A percentile compares a stretch with the other conserved stretches of the same genome.
Evolutionary conservation across 345 rosid genomes (phyloP).

Genomic region (Orychophragmus violaceus): DNA sequence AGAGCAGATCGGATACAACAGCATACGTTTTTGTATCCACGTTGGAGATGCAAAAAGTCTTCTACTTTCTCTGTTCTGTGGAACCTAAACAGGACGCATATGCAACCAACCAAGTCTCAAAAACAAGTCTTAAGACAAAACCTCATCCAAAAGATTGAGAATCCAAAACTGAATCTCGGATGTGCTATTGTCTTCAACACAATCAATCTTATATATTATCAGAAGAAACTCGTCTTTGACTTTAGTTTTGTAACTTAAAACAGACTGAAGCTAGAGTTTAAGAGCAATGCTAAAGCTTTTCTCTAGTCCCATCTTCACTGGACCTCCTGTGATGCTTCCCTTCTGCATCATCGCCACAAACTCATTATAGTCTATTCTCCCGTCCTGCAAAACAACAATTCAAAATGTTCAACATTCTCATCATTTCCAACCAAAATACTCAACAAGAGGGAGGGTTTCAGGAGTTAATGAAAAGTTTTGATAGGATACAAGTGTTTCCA

Average conservation of each 20-base stretch:
- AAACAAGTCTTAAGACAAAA: slow-evolving; percentile 8
- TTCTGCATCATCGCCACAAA: slow-evolving; percentile 84
- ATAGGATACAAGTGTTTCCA: background rate
- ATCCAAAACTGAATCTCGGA: slow-evolving; percentile 3
- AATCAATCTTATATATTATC: background rate
- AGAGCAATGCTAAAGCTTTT: slow-evolving; percentile 51
- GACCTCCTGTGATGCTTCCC: slow-evolving; percentile 37
- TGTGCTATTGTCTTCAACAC: slow-evolving; percentile 20
- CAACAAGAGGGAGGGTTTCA: background rate
- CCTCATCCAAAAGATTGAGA: slow-evolving; percentile 13
- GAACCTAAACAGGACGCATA: background rate
- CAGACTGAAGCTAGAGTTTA: slow-evolving; percentile 23
- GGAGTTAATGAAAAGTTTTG: background rate
- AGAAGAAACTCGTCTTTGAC: slow-evolving; percentile 7
- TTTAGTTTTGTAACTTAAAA: slow-evolving; percentile 5
- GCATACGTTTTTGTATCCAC: slow-evolving; percentile 13
- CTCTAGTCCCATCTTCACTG: slow-evolving; percentile 37
- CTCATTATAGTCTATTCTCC: slow-evolving; percentile 72
- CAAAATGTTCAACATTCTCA: background rate
- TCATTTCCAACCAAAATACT: background rate
- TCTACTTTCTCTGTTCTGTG: background rate
- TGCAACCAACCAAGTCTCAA: background rate
- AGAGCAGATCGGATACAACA: no score
- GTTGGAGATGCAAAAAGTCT: slow-evolving; percentile 1
- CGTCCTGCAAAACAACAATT: slow-evolving; percentile 44